Evolutionary conservation across 2,329 filamentous ascomycete genomes (phyloP), one percentile per base, ranked within the genome.

Genomic region (Shiraia bambusicola): DNA sequence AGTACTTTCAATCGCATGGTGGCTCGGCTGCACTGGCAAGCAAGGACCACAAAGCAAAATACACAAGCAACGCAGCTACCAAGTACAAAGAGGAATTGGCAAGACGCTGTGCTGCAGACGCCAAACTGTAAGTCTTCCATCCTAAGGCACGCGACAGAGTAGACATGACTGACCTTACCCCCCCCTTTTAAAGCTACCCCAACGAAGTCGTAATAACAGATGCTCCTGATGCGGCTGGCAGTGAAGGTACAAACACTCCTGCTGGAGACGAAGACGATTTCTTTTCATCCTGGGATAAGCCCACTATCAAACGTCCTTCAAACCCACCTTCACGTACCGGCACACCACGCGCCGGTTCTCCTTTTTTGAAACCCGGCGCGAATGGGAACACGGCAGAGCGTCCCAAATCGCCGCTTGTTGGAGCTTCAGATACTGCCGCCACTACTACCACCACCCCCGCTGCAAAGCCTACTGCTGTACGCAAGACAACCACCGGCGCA

Each of bases 221-320:
- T 59, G 76, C 80, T 24, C 72, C 73, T 41, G 76, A 79, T 37
- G 75, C 73, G 16, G 74, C 79, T 34, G 57, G 65, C 31, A 74
- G 73, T 38, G 84, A 88, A 46, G 84, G 81, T 53, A 76, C 82
- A 27, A 82, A 79, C 53, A 94, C 89, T 9, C 88, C 91, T n/a
- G 80, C 86, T 32, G 86, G 83, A 54, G 90, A 95, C 55, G 84
- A 86, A 14, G 91, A 96, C 63, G 93, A 97, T 68, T 98, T 98
- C 77, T 98, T 98, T 73, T 95, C 92, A 8, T 96, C 90, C 1
- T 98, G 92, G 93, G 93, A 97, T 65, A 96, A 97, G 75, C 93
- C 93, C 15, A 82, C 90, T 4, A 94, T 98, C 73, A 98, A 97
- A 78, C 84, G 90, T 58, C 92, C 92, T 26, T 96, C 89, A 52